Conservation (phyloP, 2,329 filamentous ascomycete species). For the Neoscytalidium dimidiatum region DNA sequence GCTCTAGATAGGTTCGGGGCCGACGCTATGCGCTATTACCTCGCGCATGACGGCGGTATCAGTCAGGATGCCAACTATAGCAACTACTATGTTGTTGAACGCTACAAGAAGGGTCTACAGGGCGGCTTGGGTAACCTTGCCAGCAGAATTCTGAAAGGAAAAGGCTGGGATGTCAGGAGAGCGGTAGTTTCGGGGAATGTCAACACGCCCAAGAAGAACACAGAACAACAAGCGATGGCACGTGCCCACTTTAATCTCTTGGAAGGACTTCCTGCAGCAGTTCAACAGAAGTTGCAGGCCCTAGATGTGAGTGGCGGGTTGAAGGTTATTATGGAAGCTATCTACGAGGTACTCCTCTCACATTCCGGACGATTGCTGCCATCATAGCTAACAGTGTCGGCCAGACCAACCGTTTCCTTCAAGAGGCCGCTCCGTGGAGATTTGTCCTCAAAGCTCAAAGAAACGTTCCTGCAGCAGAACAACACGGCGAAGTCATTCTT, state of each 20-base stretch:
- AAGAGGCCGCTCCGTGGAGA: slow-evolving; percentile 69
- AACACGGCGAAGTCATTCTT: background rate
- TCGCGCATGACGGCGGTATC: slow-evolving; percentile 78
- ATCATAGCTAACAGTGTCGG: background rate
- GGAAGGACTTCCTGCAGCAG: slow-evolving; percentile 41
- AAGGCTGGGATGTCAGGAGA: slow-evolving; percentile 67
- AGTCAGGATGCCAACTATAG: slow-evolving; percentile 80
- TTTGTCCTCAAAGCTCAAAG: slow-evolving; percentile 35
- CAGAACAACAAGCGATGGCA: slow-evolving; percentile 31
- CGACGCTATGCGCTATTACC: slow-evolving; percentile 86
- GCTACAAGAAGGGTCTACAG: slow-evolving; percentile 79
- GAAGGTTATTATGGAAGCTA: slow-evolving; percentile 62
- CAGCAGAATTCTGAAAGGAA: slow-evolving; percentile 67
- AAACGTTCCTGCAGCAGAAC: background rate
- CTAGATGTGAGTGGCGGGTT: slow-evolving; percentile 68
- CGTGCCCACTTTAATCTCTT: slow-evolving; percentile 23
- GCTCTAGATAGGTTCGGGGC: slow-evolving; percentile 86
- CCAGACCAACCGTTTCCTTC: slow-evolving; percentile 69
- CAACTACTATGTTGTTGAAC: slow-evolving; percentile 71
- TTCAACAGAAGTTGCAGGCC: slow-evolving; percentile 61
- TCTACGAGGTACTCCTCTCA: slow-evolving; percentile 42
- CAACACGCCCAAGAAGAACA: slow-evolving; percentile 13
- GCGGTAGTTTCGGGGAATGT: slow-evolving; percentile 50
- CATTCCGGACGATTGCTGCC: background rate
- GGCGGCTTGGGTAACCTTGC: slow-evolving; percentile 79